Evolutionary conservation across 441 rosid species (phyloP), one percentile per base, ranked within the genome.

Genomic region (Populus hybrid): DNA sequence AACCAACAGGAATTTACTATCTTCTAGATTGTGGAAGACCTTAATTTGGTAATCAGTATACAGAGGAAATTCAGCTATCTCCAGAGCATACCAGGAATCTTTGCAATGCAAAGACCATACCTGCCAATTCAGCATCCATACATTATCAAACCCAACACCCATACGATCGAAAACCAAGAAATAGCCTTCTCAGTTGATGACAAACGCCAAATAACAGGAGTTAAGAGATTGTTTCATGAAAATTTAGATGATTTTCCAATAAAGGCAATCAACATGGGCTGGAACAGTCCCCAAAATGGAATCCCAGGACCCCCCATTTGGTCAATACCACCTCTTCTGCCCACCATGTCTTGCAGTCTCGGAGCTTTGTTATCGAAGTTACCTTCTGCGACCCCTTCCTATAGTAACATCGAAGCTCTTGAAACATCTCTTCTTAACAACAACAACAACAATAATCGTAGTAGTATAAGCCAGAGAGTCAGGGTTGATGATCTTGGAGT

Each of bases 31-130:
- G 81, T 59, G 74, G 95, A 90, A 84, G 93, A 91, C 78, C 90
- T 87, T 28, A 88, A 86, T 82, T 80, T 91, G 75, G 93, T 91
- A 85, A 87, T 88, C 79, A 86, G 79, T 80, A 74, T 90, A 40
- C 93, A 87, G 74, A 87, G 95, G 82, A 90, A 86, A 82, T 85
- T 91, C 89, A 82, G 89, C 87, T 85, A 90, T 78, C 91, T 90
- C 75, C 95, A 87, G 42, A 88, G 88, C 84, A 84, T 90, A 53
- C 93, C 95, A 9, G 93, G 95, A 4, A 83, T 87, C n/a, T 87
- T 86, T 79, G 75, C 91, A 30, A 75, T 86, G 12, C 92, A 90
- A 71, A 84, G 93, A 68, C 86, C 93, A 21, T 83, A 80, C 70
- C 78, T 86, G 7, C 91, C 90, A 4, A 67, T 79, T 81, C 90